Conservation (phyloP, 75 land plant species). For the Chamaecyparis obtusa region DNA sequence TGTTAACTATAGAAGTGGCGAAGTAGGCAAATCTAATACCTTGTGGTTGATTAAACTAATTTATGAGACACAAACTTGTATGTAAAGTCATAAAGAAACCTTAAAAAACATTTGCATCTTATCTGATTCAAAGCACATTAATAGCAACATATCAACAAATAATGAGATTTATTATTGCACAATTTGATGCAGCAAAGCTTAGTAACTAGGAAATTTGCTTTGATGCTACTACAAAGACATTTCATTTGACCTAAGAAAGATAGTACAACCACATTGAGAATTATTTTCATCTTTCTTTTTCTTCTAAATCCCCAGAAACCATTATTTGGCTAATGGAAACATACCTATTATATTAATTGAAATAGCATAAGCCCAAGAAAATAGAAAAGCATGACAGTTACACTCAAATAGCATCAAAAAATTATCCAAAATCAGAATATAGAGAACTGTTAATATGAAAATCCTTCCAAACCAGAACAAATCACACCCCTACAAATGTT, state of each 20-base stretch:
- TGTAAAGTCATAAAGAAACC: too few relatives aligned
- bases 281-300: not conserved
- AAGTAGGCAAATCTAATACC: not conserved
- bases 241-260: not conserved
- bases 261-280: not conserved
- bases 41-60: not conserved
- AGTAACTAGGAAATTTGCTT: not conserved
- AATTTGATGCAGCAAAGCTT: not conserved
- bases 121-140: not conserved
- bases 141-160: not conserved
- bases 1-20: not conserved
- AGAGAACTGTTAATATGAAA: not conserved
- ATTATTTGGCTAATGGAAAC: not conserved
- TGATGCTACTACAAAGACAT: not conserved
- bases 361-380: not conserved
- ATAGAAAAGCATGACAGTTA: not conserved
- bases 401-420: not conserved
- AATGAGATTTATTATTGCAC: too few relatives aligned
- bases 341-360: not conserved
- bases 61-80: not conserved
- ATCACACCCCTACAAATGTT: not conserved
- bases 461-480: not conserved
- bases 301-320: not conserved
- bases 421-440: not conserved
- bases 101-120: not conserved